phyloP scores from a whole-genome alignment of 345 rosid species.

The Dovyalis caffra region DNA sequence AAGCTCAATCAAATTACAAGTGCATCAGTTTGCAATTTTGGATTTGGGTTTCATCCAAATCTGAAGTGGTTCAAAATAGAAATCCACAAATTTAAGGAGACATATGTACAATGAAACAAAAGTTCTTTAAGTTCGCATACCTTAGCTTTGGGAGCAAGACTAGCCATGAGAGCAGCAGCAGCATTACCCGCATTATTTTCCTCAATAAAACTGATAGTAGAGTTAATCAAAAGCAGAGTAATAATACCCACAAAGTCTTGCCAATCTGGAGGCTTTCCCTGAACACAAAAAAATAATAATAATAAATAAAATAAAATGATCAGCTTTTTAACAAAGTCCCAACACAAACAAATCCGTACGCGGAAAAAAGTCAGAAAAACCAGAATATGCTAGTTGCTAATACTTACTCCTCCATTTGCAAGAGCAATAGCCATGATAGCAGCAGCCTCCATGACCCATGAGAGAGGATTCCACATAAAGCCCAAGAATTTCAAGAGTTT shows the following conservation, averaged over 20 bases:
- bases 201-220: constrained; percentile 96
- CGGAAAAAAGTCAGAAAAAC: not conserved
- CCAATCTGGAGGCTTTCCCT: constrained; percentile 99
- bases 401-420: constrained; percentile 98
- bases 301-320: too few species aligned
- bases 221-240: constrained; percentile 79
- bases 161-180: constrained; percentile 98
- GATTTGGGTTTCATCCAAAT: not conserved
- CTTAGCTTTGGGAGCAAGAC: constrained; percentile 96
- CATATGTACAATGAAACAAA: not conserved
- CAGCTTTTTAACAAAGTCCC: not conserved
- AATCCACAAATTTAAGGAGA: not conserved
- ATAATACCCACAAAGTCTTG: constrained; percentile 96
- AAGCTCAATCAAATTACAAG: not conserved
- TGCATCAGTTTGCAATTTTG: not conserved
- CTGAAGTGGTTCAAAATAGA: not conserved
- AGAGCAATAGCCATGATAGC: constrained; percentile 99
- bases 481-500: constrained; percentile 85
- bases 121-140: constrained; percentile 33
- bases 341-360: not conserved
- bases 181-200: constrained; percentile 98
- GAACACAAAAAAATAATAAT: constrained; percentile 1
- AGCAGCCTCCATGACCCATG: constrained; percentile 99
- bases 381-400: constrained; percentile 9
- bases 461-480: constrained; percentile 99